Evolutionary conservation across 768 basidiomycete species (phyloP), one percentile per base, ranked within the genome.

Genomic region (Tulasnella sp.): DNA sequence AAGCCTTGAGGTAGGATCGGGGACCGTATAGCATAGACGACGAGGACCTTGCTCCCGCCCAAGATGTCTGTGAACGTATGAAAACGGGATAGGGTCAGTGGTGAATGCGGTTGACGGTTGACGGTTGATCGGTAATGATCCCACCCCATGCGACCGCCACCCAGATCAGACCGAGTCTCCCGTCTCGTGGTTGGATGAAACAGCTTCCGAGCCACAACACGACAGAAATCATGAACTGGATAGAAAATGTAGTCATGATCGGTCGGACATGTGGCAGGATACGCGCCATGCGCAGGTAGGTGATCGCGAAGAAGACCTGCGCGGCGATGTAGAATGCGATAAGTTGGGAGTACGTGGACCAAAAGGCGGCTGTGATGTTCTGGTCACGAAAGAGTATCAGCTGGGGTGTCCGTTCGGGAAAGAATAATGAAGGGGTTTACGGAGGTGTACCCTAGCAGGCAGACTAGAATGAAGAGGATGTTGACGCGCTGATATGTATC

Each of bases 391-490:
- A 51, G 17, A 21, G 24, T 53, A 41, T 42, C n/a, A 38, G 24
- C 34, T 8, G 30, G 10, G 19, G 3, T 10, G 22, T 24, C 38
- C 9, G 19, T 49, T 8, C 12, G 0, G 4, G 25, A 38, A 17
- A 41, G 9, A 10, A n/a, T 31, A 31, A 29, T 8, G 49, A 10
- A 5, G 52, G 30, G 52, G 34, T 38, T 38, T 38, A 56, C 54
- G 3, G 54, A 29, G 24, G 54, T 56, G 41, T 24, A 56, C 7
- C 54, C 54, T 1, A 56, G 41, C 24, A 56, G 54, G 44, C 54
- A 56, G 19, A 43, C 54, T 5, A 56, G 54, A 3, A 56, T 46
- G 54, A 56, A 56, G 44, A 56, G 54, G 24, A 56, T 30, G 42
- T 29, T 44, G 22, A 43, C 17, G 2, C 54, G 38, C 12, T 56